phyloP scores from a whole-genome alignment of 2,329 filamentous ascomycete species.

The Trematosphaeria pertusa region DNA sequence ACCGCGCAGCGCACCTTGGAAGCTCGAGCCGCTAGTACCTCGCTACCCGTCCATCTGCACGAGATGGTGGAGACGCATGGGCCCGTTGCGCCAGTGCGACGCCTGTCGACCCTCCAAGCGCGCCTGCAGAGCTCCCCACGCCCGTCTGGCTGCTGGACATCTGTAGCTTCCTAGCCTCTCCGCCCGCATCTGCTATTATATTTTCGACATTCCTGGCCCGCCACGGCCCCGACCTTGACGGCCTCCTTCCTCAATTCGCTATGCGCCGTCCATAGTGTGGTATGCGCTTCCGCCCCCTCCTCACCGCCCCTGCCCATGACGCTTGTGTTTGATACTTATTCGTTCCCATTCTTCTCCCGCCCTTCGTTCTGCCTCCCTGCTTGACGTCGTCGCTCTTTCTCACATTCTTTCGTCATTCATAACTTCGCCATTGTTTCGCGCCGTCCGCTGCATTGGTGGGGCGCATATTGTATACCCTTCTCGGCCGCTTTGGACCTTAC shows the following conservation, averaged over 20 bases:
- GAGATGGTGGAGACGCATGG: too few relatives aligned
- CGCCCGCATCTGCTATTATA: constrained; percentile 18
- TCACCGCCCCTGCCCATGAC: constrained; percentile 17
- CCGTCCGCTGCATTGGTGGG: not conserved
- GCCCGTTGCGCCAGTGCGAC: constrained; percentile 18
- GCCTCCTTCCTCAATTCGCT: constrained; percentile 26
- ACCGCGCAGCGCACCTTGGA: too few relatives aligned
- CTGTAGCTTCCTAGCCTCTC: not conserved
- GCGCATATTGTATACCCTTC: constrained; percentile 18
- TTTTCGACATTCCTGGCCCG: constrained; percentile 20
- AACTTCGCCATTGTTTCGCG: not conserved
- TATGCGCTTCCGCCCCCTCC: constrained; percentile 12
- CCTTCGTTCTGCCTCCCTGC: constrained; percentile 15
- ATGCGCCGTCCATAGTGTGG: constrained; percentile 31
- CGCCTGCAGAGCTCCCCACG: too few relatives aligned
- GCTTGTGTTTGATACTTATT: constrained; percentile 36
- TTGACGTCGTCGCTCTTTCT: constrained; percentile 35
- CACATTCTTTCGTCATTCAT: constrained; percentile 18
- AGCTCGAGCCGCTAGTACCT: constrained; percentile 22
- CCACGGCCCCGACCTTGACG: constrained; percentile 7
- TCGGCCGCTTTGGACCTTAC: constrained; percentile 9
- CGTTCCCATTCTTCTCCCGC: constrained; percentile 26
- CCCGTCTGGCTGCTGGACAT: not conserved
- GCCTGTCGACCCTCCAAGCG: too few relatives aligned
- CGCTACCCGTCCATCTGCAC: constrained; percentile 27